Evolutionary conservation across 805 yeast genomes (phyloP).

Genomic region (Cyberlindnera xishuangbannaensis): DNA sequence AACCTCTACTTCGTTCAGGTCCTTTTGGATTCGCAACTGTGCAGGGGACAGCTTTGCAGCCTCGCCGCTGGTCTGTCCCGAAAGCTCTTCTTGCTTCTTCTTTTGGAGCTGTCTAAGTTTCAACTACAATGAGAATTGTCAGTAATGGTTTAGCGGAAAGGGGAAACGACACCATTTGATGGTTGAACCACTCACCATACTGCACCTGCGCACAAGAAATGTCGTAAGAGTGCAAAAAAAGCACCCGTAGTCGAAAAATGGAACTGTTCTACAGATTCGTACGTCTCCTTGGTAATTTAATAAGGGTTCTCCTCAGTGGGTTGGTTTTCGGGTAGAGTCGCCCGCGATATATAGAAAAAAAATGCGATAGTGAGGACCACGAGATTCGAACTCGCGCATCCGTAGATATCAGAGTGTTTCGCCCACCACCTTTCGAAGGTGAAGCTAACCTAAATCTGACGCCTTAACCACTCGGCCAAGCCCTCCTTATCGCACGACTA

Average conservation of each 20-base stretch:
- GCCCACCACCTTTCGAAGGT: neutral
- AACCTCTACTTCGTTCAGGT: conserved; percentile 61
- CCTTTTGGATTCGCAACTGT: conserved; percentile 70
- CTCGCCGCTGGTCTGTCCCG: conserved; percentile 4
- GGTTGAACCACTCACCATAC: neutral
- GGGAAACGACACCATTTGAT: too few relatives aligned
- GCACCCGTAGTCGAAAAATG: too few relatives aligned
- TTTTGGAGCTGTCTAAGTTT: conserved; percentile 56
- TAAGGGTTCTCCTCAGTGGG: neutral
- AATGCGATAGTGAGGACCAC: conserved; percentile 30
- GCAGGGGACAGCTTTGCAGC: conserved; percentile 45
- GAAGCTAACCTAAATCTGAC: conserved; percentile 36
- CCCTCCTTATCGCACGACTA: conserved; percentile 25
- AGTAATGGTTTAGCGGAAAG: too few relatives aligned
- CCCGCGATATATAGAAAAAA: too few relatives aligned
- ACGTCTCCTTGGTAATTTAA: neutral
- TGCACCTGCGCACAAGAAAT: neutral
- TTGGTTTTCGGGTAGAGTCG: too few relatives aligned
- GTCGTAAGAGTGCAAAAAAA: too few relatives aligned
- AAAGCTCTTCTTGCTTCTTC: conserved; percentile 45
- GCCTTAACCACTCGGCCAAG: conserved; percentile 41
- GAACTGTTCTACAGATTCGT: too few relatives aligned
- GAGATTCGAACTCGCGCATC: conserved; percentile 41
- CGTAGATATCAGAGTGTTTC: conserved; percentile 35
- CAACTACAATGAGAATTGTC: conserved; percentile 33